Evolutionary conservation across 2,329 filamentous ascomycete species (phyloP), one percentile per base, ranked within the genome.

Genomic region (Fusarium sterilihyphosum): DNA sequence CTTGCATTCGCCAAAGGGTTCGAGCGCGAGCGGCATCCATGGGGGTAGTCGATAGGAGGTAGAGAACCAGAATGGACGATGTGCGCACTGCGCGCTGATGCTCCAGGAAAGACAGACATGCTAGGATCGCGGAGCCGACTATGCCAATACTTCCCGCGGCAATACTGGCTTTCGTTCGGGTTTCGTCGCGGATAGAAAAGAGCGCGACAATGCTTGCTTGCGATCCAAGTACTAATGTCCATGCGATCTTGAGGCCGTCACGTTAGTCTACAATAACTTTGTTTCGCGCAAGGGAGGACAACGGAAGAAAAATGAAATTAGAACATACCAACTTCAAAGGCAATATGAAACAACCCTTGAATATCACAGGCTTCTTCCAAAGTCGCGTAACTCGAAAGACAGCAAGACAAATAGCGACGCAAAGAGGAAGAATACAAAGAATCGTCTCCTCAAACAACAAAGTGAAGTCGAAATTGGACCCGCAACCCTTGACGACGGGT

Each of bases 381-480:
- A 61, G 47, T 1, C 22, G 29, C 11, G 26, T 18, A 8, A 37
- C 41, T 7, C 47, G 26, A 38, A 29, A 54, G 11, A 26, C 8
- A 24, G 59, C 29, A 8, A 61, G 18, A 22, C 17, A 22, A 8
- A 61, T 35, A 56, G 59, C 26, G 1, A 53, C 37, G 0, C 59
- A 61, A 26, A 61, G 35, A 20, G 59, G 59, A 33, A 33, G 11
- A 17, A 61, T 61, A 22, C 18, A 43, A 9, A 61, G 47, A 41
- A 54, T 41, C 14, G 49, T 40, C 47, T 61, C 59, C 33, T 61
- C 46, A 26, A 61, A 61, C 14, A 61, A 17, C 37, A 54, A 26
- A n/a, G 59, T 61, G 26, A 61, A 54, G 47, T 61, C 59, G 8
- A 61, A 61, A 26, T 61, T 53, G 12, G 47, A 54, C 35, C 59